phyloP scores from a whole-genome alignment of 2,329 filamentous ascomycete genomes.

The Ophiostoma tasmaniense region DNA sequence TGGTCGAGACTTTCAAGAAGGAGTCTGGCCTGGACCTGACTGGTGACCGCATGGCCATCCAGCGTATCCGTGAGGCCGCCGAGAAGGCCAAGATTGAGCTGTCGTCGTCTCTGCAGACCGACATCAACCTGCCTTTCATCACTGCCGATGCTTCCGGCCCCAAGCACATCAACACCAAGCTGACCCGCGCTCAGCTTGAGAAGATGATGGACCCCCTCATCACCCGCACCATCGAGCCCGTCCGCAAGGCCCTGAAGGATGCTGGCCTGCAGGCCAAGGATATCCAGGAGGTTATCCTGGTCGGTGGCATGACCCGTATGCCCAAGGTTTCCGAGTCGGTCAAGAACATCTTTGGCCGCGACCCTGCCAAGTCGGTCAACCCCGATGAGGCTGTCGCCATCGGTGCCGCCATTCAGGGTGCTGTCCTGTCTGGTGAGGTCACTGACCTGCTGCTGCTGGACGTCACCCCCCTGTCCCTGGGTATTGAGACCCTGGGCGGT shows the following conservation, averaged over 20 bases:
- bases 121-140: slow-evolving; percentile 98
- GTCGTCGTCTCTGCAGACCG: slow-evolving; percentile 87
- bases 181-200: slow-evolving; percentile 98
- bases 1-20: slow-evolving; percentile 77
- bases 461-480: slow-evolving; percentile 85
- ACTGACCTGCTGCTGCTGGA: slow-evolving; percentile 87
- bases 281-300: slow-evolving; percentile 98
- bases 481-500: slow-evolving; percentile 99
- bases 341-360: slow-evolving; percentile 99
- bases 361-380: slow-evolving; percentile 99
- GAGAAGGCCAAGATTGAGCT: slow-evolving; percentile 99
- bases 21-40: slow-evolving; percentile 87
- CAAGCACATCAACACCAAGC: slow-evolving; percentile 98
- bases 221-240: slow-evolving; percentile 91
- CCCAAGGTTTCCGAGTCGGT: slow-evolving; percentile 99
- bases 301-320: slow-evolving; percentile 95
- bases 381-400: slow-evolving; percentile 98
- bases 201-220: slow-evolving; percentile 99
- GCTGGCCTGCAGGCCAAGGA: slow-evolving; percentile 68
- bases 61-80: slow-evolving; percentile 95
- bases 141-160: slow-evolving; percentile 90
- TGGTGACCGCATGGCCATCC: slow-evolving; percentile 92
- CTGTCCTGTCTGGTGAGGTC: slow-evolving; percentile 69
- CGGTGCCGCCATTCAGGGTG: slow-evolving; percentile 94
- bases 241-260: slow-evolving; percentile 92